Base-by-base conservation (phyloP, 2,329 filamentous ascomycete genomes). In the Ceratocystis eucalypticola region DNA sequence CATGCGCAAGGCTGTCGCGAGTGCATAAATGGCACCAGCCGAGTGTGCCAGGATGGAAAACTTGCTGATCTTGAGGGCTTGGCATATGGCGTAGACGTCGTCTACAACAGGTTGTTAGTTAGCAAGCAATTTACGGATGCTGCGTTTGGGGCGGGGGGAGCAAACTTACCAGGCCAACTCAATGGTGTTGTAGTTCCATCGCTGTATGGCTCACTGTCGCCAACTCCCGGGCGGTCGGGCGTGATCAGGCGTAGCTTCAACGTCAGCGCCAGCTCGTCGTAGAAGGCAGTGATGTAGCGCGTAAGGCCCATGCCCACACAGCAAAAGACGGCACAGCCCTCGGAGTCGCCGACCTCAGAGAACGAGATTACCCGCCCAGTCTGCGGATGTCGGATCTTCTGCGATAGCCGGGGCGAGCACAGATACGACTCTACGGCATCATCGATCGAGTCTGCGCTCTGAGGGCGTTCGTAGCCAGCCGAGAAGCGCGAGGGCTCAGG, bases 251-350 rank as follows among this genome's bases (percentile, higher is more conserved):
- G 85, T 66, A 99, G 77, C 74, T 91, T 94, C 68, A 99, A 78
- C 0, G 92, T 96, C 72, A 89, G 78, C 1, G 94, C 94, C 65
- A 99, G 80, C 74, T 99, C 94, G 74, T 99, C 94, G 73, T 97
- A 99, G 74, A 99, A 99, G 0, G 92, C 91, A 68, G 91, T 96
- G 68, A 99, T 89, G 74, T 94, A 99, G 75, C 94, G 84, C 10
- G 94, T 99, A 71, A 99, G 76, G 0, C 94, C 94, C 94, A 99
- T 99, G 22, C 94, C 94, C 2, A 99, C 91, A 72, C 94, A 99
- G 74, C 94, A 95, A 71, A 99, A 92, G 1, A 99, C 90, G 2
- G 91, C 93, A 70, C 88, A 93, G 1, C 94, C 94, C 55, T 93
- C 85, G 0, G 92, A 86, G 74, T 97, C 92, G 15, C 94, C 94